phyloP scores from a whole-genome alignment of 1,139 yeast genomes.

The Trichomonascaceae sp. region DNA sequence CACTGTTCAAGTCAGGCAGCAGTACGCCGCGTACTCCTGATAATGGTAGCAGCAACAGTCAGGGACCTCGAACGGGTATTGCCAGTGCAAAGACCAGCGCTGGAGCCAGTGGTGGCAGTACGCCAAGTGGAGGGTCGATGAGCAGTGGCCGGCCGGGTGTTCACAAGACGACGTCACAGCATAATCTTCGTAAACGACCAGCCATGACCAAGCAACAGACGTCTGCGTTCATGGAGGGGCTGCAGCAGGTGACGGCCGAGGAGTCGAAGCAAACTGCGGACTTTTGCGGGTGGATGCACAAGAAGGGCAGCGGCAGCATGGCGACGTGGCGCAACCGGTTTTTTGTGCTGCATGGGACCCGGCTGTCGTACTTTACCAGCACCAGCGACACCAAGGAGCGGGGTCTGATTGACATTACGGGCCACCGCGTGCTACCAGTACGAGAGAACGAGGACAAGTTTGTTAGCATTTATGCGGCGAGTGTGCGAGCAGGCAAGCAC shows the following conservation, averaged over 20 bases:
- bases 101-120: not conserved
- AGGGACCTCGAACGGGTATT: too few relatives aligned
- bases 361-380: constrained; percentile 78
- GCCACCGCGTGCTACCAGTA: constrained; percentile 79
- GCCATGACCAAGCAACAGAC: constrained; percentile 36
- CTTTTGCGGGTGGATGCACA: constrained; percentile 91
- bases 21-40: not conserved
- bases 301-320: constrained; percentile 73
- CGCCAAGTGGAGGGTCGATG: constrained; percentile 3
- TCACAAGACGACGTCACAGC: constrained; percentile 16
- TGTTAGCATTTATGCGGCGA: constrained; percentile 78
- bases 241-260: constrained; percentile 58
- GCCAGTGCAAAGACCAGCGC: too few relatives aligned
- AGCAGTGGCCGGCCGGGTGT: constrained; percentile 2
- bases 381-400: constrained; percentile 71
- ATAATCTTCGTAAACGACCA: constrained; percentile 14
- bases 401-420: constrained; percentile 90
- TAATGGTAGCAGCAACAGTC: too few relatives aligned
- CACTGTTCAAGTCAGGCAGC: too few relatives aligned
- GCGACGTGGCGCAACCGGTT: constrained; percentile 87
- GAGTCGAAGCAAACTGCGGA: constrained; percentile 69
- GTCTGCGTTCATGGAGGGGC: constrained; percentile 90
- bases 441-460: constrained; percentile 62
- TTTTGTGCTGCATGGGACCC: constrained; percentile 82
- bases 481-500: constrained; percentile 83